phyloP scores from a whole-genome alignment of 306 rosid species.

The Glycine latifolia region DNA sequence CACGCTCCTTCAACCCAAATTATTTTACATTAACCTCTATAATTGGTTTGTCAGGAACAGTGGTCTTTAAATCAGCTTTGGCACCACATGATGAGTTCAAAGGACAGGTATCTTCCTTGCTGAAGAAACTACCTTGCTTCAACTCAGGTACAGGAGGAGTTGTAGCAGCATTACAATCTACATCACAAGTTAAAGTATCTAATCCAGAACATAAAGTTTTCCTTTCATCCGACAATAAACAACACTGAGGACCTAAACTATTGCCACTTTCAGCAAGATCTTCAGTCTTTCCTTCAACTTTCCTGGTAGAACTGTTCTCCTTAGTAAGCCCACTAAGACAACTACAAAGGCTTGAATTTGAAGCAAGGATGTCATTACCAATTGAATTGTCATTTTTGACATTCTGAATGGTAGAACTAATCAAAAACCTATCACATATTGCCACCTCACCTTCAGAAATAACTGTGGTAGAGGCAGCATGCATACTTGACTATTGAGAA shows the following conservation, averaged over 20 bases:
- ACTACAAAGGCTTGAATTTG: conserved; percentile 57
- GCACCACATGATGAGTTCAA: conserved; percentile 42
- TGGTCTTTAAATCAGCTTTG: neutral
- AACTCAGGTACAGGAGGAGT: conserved; percentile 54
- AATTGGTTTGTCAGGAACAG: conserved; percentile 29
- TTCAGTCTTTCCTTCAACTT: conserved; percentile 55
- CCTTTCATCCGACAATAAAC: conserved; percentile 54
- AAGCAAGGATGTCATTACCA: conserved; percentile 50
- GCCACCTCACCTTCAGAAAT: conserved; percentile 58
- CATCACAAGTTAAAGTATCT: conserved; percentile 49
- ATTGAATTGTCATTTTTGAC: conserved; percentile 51
- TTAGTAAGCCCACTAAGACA: conserved; percentile 48
- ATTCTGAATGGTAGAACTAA: conserved; percentile 52
- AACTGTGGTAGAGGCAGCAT: conserved; percentile 57
- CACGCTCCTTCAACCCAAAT: conserved; percentile 54
- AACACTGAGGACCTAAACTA: conserved; percentile 47
- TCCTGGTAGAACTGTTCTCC: conserved; percentile 48
- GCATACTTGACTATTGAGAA: conserved; percentile 48
- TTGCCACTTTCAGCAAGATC: conserved; percentile 50
- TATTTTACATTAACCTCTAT: conserved; percentile 65
- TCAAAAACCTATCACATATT: conserved; percentile 44
- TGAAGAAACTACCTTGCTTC: conserved; percentile 49
- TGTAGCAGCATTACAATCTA: conserved; percentile 45
- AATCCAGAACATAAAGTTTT: conserved; percentile 48
- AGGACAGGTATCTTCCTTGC: conserved; percentile 46